Evolutionary conservation across 2,329 filamentous ascomycete genomes (phyloP), one percentile per base, ranked within the genome.

Genomic region (Exophiala oligosperma): DNA sequence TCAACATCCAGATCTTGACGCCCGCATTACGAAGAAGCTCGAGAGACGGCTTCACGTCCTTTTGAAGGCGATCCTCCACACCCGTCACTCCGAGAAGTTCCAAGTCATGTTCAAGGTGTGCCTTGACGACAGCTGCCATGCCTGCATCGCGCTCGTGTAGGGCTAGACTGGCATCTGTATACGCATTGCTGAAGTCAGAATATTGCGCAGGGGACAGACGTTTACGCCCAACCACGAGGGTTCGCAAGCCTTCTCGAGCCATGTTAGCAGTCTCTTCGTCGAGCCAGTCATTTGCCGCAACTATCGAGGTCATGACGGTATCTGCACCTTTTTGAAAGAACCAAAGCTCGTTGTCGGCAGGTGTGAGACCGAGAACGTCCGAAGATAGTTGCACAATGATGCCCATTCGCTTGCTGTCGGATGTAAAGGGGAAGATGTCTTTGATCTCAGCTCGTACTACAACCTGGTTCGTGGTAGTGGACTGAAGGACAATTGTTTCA

Each of bases 1-100:
- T 99, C 71, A 99, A 80, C 94, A 99, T 99, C 94, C 94, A 99
- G 51, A 99, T 97, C 74, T 97, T 97, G 76, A 99, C 94, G 26
- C 94, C 94, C 0, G 94, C 94, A 68, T 99, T 99, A 65, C 94
- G 90, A 52, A 99, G 83, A 4, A 99, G 84, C 73, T 99, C 95
- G 4, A 99, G 81, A 0, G 92, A 96, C 1, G 93, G 90, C 73
- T 97, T 99, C 69, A 99, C 94, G 69, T 97, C 92, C 63, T 87
- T 88, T 72, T 99, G 94, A 11, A 99, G 83, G 71, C 96, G 96
- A 75, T 99, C 94, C 74, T 99, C 95, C 0, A 99, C 94, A 63
- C 94, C 94, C 1, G 94, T 99, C 11, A 99, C 92, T n/a, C 94
- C 94, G 1, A 97, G 83, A 4, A 99, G 84, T 71, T 99, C 94